phyloP scores from a whole-genome alignment of 331 rosid species.

The Malus hybrid region DNA sequence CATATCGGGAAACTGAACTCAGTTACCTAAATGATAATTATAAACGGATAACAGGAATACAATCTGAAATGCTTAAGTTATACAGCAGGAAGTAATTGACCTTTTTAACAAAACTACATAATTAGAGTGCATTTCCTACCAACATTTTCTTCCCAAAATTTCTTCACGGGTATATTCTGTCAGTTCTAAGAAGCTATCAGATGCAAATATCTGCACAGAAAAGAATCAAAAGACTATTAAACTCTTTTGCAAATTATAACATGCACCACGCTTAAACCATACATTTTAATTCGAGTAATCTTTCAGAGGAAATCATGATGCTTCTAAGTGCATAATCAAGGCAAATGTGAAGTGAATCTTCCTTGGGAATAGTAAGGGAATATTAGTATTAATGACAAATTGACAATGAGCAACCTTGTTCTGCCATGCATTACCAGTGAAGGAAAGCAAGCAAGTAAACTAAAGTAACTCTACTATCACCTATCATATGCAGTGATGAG shows the following conservation, averaged over 20 bases:
- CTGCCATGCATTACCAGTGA: not conserved
- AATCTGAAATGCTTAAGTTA: not conserved
- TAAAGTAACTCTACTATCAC: not conserved
- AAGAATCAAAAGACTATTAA: slow-evolving; percentile 3
- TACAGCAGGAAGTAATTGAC: not conserved
- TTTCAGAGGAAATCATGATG: not conserved
- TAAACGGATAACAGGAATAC: not conserved
- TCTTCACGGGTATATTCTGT: slow-evolving; percentile 89
- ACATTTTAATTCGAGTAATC: not conserved
- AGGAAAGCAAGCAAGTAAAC: slow-evolving; percentile 4
- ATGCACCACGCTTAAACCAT: not conserved
- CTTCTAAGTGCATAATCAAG: not conserved
- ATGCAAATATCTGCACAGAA: slow-evolving; percentile 79
- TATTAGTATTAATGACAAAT: not conserved
- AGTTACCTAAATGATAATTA: not conserved
- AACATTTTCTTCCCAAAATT: slow-evolving; percentile 86
- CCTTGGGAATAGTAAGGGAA: not conserved
- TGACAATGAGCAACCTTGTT: not conserved
- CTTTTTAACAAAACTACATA: slow-evolving; percentile 1
- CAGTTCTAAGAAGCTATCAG: slow-evolving; percentile 87
- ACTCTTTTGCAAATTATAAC: slow-evolving; percentile 8
- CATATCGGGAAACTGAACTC: not conserved
- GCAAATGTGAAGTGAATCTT: not conserved
- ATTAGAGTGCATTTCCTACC: slow-evolving; percentile 37
- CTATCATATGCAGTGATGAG: not conserved